Evolutionary conservation across 192 early-diverging fungal species (phyloP).

Genomic region (Neocallimastix lanati): DNA sequence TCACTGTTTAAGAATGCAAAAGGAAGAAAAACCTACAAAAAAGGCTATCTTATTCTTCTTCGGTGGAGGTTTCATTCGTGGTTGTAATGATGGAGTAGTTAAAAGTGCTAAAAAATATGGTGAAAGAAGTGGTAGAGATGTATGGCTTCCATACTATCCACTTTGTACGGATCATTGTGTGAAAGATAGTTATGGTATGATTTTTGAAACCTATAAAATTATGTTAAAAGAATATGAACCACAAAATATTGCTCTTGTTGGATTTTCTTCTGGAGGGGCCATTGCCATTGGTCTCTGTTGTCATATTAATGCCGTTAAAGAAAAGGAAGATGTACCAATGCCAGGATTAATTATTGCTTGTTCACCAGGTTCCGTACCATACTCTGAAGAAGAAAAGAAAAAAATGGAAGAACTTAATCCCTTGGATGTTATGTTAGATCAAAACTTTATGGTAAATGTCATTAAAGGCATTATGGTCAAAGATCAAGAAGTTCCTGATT

Average conservation of each 20-base stretch:
- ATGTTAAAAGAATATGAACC: neutral
- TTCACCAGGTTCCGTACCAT: neutral
- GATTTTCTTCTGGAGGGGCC: neutral
- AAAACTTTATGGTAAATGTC: neutral
- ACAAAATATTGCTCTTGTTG: neutral
- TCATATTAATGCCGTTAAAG: neutral
- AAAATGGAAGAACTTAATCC: neutral
- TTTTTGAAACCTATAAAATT: neutral
- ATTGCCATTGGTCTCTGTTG: neutral
- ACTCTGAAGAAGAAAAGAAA: neutral
- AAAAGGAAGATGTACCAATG: neutral
- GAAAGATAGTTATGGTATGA: neutral
- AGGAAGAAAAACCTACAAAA: neutral
- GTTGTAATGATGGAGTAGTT: neutral
- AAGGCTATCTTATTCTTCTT: neutral
- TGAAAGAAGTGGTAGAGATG: neutral
- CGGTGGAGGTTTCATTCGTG: neutral
- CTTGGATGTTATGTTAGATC: neutral
- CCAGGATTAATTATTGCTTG: neutral
- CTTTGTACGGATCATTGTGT: neutral
- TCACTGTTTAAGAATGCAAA: neutral
- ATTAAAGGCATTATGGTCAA: neutral
- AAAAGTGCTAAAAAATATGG: neutral
- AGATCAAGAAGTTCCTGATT: neutral
- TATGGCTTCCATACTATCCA: neutral